Evolutionary conservation across 2,329 filamentous ascomycete genomes (phyloP).

Genomic region (Aureobasidium leucospermi): DNA sequence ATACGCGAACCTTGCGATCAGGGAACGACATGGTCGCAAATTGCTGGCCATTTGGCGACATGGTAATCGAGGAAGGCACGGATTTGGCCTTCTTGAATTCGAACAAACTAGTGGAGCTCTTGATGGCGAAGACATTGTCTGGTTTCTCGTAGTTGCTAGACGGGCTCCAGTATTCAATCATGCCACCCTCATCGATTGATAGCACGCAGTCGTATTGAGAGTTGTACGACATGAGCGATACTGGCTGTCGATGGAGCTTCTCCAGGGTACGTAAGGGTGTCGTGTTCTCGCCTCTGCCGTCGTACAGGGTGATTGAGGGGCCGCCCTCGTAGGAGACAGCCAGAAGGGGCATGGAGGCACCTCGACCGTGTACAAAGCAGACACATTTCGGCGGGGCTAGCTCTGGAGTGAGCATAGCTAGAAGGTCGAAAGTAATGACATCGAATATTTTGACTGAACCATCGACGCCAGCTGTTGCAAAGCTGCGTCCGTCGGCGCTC

Average conservation of each 20-base stretch:
- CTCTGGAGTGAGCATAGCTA: conserved; percentile 73
- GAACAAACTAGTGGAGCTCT: conserved; percentile 89
- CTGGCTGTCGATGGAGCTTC: conserved; percentile 71
- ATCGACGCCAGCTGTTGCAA: conserved; percentile 78
- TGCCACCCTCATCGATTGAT: conserved; percentile 80
- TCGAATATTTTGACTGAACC: conserved; percentile 72
- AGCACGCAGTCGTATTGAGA: conserved; percentile 81
- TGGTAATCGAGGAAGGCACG: conserved; percentile 68
- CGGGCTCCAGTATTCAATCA: conserved; percentile 95
- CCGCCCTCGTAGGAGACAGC: conserved; percentile 72
- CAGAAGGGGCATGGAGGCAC: conserved; percentile 78
- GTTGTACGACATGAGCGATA: conserved; percentile 85
- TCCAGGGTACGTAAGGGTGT: conserved; percentile 70
- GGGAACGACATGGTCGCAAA: conserved; percentile 89
- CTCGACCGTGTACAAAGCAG: conserved; percentile 86
- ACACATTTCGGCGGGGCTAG: conserved; percentile 71
- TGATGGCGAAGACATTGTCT: conserved; percentile 82
- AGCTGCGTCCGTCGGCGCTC: conserved; percentile 85
- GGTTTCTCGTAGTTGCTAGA: conserved; percentile 80
- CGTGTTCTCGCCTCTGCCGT: conserved; percentile 76
- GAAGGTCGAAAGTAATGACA: conserved; percentile 61
- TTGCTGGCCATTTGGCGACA: conserved; percentile 78
- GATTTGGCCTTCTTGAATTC: conserved; percentile 95
- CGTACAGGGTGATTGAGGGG: conserved; percentile 72
- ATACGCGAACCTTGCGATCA: conserved; percentile 85